Percentiles rank a stretch among this genome's conserved stretches.
Conservation (phyloP, 2,329 filamentous ascomycete species). For the Penicillium sp. region DNA sequence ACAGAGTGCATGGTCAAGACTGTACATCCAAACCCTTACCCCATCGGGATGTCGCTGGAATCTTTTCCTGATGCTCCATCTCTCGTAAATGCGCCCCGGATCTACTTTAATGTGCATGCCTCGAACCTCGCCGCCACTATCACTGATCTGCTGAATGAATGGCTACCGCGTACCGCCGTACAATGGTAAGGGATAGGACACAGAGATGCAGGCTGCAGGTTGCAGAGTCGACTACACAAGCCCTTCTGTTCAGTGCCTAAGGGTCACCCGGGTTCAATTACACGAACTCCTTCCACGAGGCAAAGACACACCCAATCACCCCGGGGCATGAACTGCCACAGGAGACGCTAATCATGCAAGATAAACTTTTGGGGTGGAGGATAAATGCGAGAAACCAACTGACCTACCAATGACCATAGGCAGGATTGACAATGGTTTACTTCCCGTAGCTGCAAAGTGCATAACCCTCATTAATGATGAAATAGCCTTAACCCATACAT, state of each 20-base stretch:
- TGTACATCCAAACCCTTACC: neutral
- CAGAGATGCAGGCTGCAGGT: neutral
- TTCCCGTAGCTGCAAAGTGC: neutral
- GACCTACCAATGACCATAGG: neutral
- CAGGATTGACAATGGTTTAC: neutral
- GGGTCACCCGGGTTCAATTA: neutral
- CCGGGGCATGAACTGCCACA: neutral
- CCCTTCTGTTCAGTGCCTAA: neutral
- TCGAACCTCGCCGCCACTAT: neutral
- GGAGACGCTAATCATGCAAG: constrained; percentile 21
- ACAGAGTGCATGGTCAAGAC: neutral
- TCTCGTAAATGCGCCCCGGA: neutral
- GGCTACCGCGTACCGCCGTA: neutral
- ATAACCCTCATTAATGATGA: neutral
- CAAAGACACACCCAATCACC: constrained; percentile 15
- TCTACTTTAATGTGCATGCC: neutral
- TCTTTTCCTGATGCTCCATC: no score
- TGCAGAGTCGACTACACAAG: neutral
- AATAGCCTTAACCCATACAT: neutral
- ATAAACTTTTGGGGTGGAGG: constrained; percentile 14
- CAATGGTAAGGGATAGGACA: neutral
- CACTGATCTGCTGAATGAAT: neutral
- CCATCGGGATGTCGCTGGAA: neutral
- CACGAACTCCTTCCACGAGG: constrained; percentile 4
- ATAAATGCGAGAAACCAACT: neutral